phyloP scores from a whole-genome alignment of 306 rosid genomes.

The Quercus robur region DNA sequence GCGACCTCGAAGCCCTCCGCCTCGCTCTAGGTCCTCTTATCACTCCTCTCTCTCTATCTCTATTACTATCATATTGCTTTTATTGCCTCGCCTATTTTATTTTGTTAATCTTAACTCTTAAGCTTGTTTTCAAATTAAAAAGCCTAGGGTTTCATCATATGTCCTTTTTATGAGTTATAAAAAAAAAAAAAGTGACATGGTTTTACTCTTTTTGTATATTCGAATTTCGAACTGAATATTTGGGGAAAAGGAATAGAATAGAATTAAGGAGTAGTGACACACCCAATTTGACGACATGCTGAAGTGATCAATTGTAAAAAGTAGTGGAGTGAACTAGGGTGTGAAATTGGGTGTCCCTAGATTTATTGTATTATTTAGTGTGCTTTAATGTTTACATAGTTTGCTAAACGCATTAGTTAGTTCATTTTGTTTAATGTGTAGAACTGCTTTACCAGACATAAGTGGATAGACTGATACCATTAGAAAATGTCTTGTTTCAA shows the following conservation, averaged over 20 bases:
- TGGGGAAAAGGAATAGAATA: not conserved
- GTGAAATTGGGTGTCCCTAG: too few relatives aligned
- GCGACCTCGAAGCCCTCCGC: constrained; percentile 60
- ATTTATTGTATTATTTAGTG: not conserved
- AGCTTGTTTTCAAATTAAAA: not conserved
- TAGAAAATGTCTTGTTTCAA: not conserved
- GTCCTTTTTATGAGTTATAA: not conserved
- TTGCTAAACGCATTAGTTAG: not conserved
- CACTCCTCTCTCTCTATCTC: not conserved
- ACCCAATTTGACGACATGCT: too few relatives aligned
- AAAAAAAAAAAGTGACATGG: not conserved
- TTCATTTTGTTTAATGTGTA: not conserved
- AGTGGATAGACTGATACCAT: not conserved
- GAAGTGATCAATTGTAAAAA: too few relatives aligned
- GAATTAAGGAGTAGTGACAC: too few relatives aligned
- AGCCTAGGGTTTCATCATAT: not conserved
- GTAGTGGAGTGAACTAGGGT: too few relatives aligned
- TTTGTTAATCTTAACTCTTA: not conserved
- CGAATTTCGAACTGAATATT: not conserved
- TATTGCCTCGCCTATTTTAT: not conserved
- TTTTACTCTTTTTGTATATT: not conserved
- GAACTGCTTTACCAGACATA: not conserved
- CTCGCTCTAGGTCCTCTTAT: constrained; percentile 60
- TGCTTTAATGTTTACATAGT: not conserved
- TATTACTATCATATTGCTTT: not conserved